These are phyloP conservation scores for Prototheca wickerhamii DNA, from an alignment of 163 green algal species.

Conservation along the genomic window DNA sequence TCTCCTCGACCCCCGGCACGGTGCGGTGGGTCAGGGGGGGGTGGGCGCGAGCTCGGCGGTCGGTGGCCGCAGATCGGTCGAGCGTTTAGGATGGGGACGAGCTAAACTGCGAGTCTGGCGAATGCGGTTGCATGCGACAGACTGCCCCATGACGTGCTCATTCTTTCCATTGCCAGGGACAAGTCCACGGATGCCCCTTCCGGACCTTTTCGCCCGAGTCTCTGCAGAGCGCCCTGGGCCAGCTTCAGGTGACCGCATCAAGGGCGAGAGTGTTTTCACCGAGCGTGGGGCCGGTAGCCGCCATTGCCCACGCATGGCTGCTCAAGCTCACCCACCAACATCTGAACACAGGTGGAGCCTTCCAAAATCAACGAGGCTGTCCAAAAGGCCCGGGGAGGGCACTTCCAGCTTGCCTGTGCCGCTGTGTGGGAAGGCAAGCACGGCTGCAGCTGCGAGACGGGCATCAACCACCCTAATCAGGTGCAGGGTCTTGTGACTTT, in stretches of 20 bases:
- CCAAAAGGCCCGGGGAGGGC: constrained; percentile 60
- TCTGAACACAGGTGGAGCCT: constrained; percentile 1
- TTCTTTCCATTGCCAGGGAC: constrained; percentile 30
- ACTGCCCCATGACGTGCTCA: too few relatives aligned
- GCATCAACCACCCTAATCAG: constrained; percentile 91
- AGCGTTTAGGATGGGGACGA: too few relatives aligned
- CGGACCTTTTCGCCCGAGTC: constrained; percentile 42
- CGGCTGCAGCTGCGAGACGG: constrained; percentile 57
- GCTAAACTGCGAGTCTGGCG: too few relatives aligned
- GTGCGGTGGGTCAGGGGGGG: not conserved
- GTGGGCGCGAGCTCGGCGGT: not conserved
- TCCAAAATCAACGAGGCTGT: constrained; percentile 50
- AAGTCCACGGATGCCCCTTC: constrained; percentile 89
- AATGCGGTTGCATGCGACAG: too few relatives aligned
- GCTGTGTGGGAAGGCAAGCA: constrained; percentile 75
- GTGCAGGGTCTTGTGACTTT: not conserved
- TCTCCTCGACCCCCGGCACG: constrained; percentile 51
- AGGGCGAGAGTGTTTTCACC: not conserved
- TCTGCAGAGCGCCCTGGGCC: constrained; percentile 46
- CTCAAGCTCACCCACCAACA: not conserved
- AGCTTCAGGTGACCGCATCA: constrained; percentile 23
- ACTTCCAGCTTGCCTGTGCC: constrained; percentile 92
- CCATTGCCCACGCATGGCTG: not conserved
- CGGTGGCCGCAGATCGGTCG: too few relatives aligned
- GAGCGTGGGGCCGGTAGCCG: not conserved